Evolutionary conservation across 1,284 basidiomycete species (phyloP).

Genomic region (Mycena sp.): DNA sequence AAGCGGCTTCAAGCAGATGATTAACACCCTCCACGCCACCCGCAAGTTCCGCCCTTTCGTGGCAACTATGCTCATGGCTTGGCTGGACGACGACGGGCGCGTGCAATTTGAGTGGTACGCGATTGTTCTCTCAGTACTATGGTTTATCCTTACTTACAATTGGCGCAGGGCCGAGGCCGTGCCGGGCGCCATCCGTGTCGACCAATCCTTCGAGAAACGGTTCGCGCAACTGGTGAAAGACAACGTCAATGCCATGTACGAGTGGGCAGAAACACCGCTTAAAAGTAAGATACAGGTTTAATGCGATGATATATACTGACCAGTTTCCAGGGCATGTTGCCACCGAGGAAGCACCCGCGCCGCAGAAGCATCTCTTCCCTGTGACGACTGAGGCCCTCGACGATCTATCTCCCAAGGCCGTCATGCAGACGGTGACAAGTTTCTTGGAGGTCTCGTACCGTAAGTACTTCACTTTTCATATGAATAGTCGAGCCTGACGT

Average conservation of each 20-base stretch:
- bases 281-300: background rate
- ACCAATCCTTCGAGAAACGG: background rate
- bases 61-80: constrained; percentile 5
- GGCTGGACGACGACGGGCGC: background rate
- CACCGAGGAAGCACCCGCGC: background rate
- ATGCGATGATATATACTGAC: background rate
- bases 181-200: background rate
- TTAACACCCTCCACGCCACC: constrained; percentile 1
- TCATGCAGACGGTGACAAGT: background rate
- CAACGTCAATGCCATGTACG: background rate
- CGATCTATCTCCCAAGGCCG: background rate
- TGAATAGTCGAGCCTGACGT: background rate
- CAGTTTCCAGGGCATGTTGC: background rate
- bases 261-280: constrained; percentile 4
- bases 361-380: background rate
- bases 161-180: background rate
- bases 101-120: background rate
- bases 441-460: background rate
- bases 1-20: constrained; percentile 10
- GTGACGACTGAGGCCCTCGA: background rate
- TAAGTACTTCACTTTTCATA: background rate
- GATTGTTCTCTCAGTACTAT: background rate
- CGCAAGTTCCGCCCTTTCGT: constrained; percentile 12
- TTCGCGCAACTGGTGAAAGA: background rate
- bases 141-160: background rate